Conservation (phyloP, 73 alveolate genomes). For the Tetrahymena malaccensis region DNA sequence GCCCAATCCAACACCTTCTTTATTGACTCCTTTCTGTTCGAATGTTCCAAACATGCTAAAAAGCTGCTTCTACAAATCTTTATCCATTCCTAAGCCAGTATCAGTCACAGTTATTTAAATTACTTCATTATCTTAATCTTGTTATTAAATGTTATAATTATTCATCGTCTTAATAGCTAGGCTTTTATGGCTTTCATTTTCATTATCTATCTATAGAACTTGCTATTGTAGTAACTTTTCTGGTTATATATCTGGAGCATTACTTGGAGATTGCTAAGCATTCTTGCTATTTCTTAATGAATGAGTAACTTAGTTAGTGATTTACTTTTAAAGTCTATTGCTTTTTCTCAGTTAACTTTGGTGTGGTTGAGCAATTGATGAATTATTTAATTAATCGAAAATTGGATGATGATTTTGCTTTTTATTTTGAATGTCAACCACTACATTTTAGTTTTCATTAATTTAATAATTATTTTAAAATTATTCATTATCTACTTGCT, state of each 20-base stretch:
- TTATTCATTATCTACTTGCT: neutral
- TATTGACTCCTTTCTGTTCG: slow-evolving; percentile 4
- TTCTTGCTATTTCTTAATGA: neutral
- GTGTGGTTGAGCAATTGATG: neutral
- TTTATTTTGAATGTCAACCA: neutral
- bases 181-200: neutral
- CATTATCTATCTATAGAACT: neutral
- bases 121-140: neutral
- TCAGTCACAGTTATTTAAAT: slow-evolving; percentile 12
- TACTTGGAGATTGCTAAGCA: neutral
- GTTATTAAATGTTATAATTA: neutral
- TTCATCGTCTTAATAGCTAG: neutral
- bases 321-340: neutral
- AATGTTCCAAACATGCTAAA: slow-evolving; percentile 22
- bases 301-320: neutral
- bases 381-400: neutral
- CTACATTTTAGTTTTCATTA: neutral
- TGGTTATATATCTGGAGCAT: neutral
- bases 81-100: slow-evolving; percentile 39
- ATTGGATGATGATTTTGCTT: neutral
- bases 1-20: slow-evolving; percentile 40
- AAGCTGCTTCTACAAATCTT: neutral
- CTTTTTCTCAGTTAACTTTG: neutral
- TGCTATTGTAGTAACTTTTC: neutral
- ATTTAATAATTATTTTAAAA: no score